Base-by-base conservation (phyloP, 2,329 filamentous ascomycete genomes). In the Calycina herbarum region DNA sequence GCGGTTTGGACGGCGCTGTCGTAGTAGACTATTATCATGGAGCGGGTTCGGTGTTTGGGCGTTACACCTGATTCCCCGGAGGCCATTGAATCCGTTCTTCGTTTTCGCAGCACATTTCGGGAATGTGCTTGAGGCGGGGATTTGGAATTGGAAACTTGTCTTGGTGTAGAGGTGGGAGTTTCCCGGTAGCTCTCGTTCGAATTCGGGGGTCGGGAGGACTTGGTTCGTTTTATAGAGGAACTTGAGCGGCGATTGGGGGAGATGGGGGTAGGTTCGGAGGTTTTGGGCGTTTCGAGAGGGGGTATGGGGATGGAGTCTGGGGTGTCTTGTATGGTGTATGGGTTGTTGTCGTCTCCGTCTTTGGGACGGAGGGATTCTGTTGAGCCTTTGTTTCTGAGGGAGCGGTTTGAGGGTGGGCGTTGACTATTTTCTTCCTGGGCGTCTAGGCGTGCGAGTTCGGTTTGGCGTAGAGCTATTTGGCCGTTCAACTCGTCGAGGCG, bases 1-100 rank as follows among this genome's bases (percentile, higher is more conserved):
- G 89, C 87, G 61, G 87, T 87, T 75, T 97, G 93, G 3, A 96
- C 89, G 68, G 92, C 89, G 71, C 90, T 92, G 75, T 97, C 94
- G 76, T 97, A 97, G 78, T 93, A 94, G n/a, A 97, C 91, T 51
- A 95, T 89, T 58, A 94, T 89, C 83, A 92, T 90, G 65, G 84
- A 89, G 70, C 90, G 86, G 3, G 87, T 88, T 63, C 91, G 87
- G 75, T 90, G 90, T 68, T 76, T 76, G 8, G 74, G 71, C 8
- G 64, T 66, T 20, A 67, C n/a, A 11, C n/a, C 45, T 1, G 73
- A 73, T 48, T 73, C 72, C 10, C 66, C 70, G 1, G 75, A 76
- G 3, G 72, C 72, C 29, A 76, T 64, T 33, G 75, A 76, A 29
- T 72, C 75, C 2, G 75, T 75, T 61, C 76, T 77, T 29, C 75